These are phyloP conservation scores for Piromyces finnis DNA, from an alignment of 192 early-diverging fungal genomes.

Conservation along the genomic window DNA sequence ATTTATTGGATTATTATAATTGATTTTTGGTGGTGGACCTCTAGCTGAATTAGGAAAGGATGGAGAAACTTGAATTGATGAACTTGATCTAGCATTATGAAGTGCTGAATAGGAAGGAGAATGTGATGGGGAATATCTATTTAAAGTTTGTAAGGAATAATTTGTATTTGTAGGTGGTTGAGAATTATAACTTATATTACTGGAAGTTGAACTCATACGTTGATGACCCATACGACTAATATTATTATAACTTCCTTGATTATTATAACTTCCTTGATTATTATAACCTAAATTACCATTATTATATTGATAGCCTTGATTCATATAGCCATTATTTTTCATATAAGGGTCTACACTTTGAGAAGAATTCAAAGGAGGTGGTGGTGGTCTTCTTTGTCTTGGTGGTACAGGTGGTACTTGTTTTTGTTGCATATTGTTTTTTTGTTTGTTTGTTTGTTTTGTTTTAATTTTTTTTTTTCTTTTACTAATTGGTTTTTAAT, in stretches of 20 bases:
- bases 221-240: not conserved
- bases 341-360: not conserved
- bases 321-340: not conserved
- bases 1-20: no score
- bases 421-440: not conserved
- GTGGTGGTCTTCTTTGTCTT: not conserved
- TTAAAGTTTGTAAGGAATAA: no score
- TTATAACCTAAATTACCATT: not conserved
- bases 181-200: not conserved
- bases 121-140: no score
- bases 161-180: no score
- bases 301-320: not conserved
- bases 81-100: not conserved
- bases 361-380: not conserved
- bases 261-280: not conserved
- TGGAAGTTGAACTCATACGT: not conserved
- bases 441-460: no score
- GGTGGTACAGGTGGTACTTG: not conserved
- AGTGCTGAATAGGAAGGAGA: no score
- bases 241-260: not conserved
- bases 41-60: no score
- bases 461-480: no score
- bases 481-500: no score
- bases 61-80: not conserved
- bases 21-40: no score